Conservation (phyloP, 305 asterid genomes). For the Solanum hybrid region DNA sequence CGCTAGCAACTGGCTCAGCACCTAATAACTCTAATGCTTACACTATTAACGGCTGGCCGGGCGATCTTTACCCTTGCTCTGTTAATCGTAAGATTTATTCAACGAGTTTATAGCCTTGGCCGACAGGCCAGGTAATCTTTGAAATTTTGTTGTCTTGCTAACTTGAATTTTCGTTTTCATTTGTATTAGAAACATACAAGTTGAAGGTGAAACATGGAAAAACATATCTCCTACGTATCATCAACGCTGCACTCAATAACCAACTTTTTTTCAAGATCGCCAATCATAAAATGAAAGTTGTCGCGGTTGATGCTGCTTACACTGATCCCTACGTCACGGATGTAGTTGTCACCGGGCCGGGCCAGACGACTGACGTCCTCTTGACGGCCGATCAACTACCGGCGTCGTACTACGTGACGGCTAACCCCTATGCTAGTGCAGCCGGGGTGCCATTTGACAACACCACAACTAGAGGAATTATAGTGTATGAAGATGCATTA, state of each 20-base stretch:
- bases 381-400: not conserved
- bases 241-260: slow-evolving; percentile 13
- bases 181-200: not conserved
- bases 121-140: not conserved
- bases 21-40: slow-evolving; percentile 12
- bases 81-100: not conserved
- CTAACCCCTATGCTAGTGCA: slow-evolving; percentile 1
- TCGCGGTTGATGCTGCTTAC: slow-evolving; percentile 8
- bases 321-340: slow-evolving; percentile 6
- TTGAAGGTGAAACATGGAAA: not conserved
- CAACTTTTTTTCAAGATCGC: slow-evolving; percentile 7
- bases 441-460: slow-evolving; percentile 7
- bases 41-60: slow-evolving; percentile 14
- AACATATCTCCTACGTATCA: slow-evolving; percentile 7
- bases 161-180: not conserved
- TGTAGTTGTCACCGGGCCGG: not conserved
- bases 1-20: not conserved
- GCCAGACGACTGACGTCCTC: slow-evolving; percentile 5
- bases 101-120: not conserved
- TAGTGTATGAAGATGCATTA: not conserved
- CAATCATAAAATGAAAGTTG: slow-evolving; percentile 4
- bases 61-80: slow-evolving; percentile 8
- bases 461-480: slow-evolving; percentile 7
- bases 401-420: slow-evolving; percentile 2
- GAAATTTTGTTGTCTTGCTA: not conserved